phyloP scores from a whole-genome alignment of 2,329 filamentous ascomycete species.

The Colletotrichum sansevieriae region DNA sequence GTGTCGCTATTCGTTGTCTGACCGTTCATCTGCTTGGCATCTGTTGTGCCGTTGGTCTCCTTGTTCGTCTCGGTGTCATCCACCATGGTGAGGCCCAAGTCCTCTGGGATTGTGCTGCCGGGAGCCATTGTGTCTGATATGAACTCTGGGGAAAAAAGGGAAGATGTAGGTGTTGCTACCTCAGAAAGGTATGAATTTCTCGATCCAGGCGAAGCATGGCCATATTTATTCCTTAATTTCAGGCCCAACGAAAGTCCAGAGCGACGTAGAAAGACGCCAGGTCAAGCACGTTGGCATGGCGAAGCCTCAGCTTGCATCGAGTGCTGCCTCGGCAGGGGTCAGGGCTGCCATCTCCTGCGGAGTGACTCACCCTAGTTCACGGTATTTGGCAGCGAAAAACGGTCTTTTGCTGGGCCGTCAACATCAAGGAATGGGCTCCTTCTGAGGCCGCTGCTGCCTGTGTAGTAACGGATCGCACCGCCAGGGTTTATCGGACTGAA shows the following conservation, averaged over 20 bases:
- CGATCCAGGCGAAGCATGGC: not conserved
- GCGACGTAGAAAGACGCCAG: slow-evolving; percentile 2
- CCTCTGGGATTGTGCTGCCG: slow-evolving; percentile 20
- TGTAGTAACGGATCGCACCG: not conserved
- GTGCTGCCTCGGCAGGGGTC: slow-evolving; percentile 16
- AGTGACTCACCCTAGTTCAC: slow-evolving; percentile 26
- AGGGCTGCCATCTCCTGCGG: slow-evolving; percentile 1
- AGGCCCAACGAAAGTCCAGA: too few species aligned
- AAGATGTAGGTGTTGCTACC: not conserved
- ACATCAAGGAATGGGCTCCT: not conserved
- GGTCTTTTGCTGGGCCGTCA: not conserved
- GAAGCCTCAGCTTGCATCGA: not conserved
- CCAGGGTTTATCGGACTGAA: not conserved
- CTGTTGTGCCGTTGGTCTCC: slow-evolving; percentile 20
- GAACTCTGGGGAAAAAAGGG: not conserved
- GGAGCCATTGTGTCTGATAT: slow-evolving; percentile 27
- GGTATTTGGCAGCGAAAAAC: not conserved
- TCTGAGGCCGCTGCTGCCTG: slow-evolving; percentile 36
- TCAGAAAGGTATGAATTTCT: not conserved
- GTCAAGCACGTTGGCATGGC: not conserved
- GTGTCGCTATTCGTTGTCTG: slow-evolving; percentile 14
- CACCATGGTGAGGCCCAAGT: slow-evolving; percentile 18
- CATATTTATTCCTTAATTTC: slow-evolving; percentile 17
- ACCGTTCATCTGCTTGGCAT: not conserved
- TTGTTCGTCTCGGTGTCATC: slow-evolving; percentile 13